Conservation (phyloP, 306 rosid genomes). For the Clitoria ternatea region DNA sequence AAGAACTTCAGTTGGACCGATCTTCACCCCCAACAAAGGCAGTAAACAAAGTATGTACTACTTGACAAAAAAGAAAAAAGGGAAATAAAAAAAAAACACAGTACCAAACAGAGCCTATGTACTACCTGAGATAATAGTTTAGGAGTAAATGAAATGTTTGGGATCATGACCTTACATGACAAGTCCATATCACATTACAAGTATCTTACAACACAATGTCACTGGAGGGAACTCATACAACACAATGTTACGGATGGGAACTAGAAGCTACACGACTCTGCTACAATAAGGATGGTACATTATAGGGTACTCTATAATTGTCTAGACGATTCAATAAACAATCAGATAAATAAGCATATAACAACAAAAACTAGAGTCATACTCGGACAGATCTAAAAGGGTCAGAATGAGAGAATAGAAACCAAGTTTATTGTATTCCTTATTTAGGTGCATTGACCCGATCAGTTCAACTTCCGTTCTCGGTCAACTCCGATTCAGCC, state of each 20-base stretch:
- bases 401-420: constrained; percentile 44
- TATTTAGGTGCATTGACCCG: constrained; percentile 36
- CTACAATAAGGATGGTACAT: constrained; percentile 50
- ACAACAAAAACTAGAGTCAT: constrained; percentile 54
- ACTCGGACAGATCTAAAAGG: constrained; percentile 43
- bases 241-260: constrained; percentile 42
- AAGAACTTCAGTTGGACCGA: neutral
- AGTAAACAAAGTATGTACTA: neutral
- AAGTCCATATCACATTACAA: constrained; percentile 48
- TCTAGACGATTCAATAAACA: constrained; percentile 58
- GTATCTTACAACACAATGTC: constrained; percentile 49
- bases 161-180: constrained; percentile 31
- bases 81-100: too few species aligned
- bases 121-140: neutral
- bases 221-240: constrained; percentile 62
- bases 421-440: constrained; percentile 28
- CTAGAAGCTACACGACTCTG: constrained; percentile 48
- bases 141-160: constrained; percentile 19
- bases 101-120: too few species aligned
- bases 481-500: constrained; percentile 43
- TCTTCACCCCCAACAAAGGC: neutral
- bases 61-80: too few species aligned
- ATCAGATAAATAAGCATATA: constrained; percentile 55
- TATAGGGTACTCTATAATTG: constrained; percentile 52
- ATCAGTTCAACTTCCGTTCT: constrained; percentile 46